Base-by-base conservation (phyloP, 495 filamentous ascomycete genomes). In the Daldinia bambusicola region DNA sequence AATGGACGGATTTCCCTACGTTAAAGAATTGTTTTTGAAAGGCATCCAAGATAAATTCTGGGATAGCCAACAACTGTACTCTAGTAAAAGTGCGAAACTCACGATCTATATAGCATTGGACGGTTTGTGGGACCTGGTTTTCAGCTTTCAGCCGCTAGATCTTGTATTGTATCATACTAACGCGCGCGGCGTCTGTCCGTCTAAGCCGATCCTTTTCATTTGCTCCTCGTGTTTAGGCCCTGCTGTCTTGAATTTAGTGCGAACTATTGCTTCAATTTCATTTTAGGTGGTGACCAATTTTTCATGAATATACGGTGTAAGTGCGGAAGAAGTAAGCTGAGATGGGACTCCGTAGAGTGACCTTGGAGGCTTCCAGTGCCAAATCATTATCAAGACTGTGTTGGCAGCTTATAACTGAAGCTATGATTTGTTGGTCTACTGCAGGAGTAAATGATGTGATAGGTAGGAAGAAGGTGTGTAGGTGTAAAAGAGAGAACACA, bases 131-230 rank as follows among this genome's bases (percentile, higher is more conserved):
- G 40, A 18, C 20, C 31, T 55, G 53, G 52, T 61, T 67, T 72
- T 67, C 69, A 72, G 64, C 65, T 68, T 68, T 58, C 60, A 67
- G 70, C 61, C 59, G 65, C 55, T 41, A 60, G 65, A 50, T n/a
- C 16, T 38, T 67, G 57, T 67, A 20, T 56, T 38, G 55, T 68
- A 55, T 22, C 36, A 68, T 52, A 68, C 64, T 52, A 68, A 51
- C 26, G 18, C 22, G 55, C 6, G 48, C 18, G 26, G 18, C n/a
- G 52, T 13, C 55, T 30, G 36, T 50, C 32, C 12, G 41, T 37
- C 61, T 8, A 64, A 72, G 65, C 65, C 56, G 38, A 61, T 40
- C 40, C n/a, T 10, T 59, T 61, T 53, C 38, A 53, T 53, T 53
- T 53, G 50, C 30, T 32, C 50, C 16, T 32, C 22, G 12, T 32